Conservation (phyloP, 306 rosid genomes). For the Canavalia ensiformis region DNA sequence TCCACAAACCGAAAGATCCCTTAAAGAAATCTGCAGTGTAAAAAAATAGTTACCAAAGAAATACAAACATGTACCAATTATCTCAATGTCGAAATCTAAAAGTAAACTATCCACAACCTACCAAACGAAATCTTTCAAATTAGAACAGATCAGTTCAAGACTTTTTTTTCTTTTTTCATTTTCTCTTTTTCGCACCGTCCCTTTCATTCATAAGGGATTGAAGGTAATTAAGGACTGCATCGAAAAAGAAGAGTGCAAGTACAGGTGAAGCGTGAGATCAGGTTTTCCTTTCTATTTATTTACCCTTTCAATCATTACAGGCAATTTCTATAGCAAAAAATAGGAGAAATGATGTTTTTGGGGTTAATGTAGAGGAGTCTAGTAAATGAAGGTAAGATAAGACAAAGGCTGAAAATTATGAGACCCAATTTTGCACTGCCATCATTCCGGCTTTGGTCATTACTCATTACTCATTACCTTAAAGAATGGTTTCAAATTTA, state of each 20-base stretch:
- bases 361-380: constrained; percentile 1
- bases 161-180: too few relatives aligned
- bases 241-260: background rate
- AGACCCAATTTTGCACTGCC: background rate
- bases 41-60: too few relatives aligned
- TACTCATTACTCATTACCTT: background rate
- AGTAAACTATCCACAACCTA: background rate
- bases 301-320: background rate
- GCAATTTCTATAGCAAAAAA: constrained; percentile 4
- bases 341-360: background rate
- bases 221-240: background rate
- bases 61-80: too few relatives aligned
- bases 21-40: too few relatives aligned
- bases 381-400: background rate
- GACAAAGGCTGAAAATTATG: constrained; percentile 24
- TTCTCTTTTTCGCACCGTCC: background rate
- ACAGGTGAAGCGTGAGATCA: background rate
- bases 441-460: background rate
- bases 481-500: background rate
- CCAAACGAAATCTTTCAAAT: background rate
- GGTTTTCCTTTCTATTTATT: background rate
- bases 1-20: too few relatives aligned
- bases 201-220: background rate
- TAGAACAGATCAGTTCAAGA: background rate
- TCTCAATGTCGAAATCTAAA: background rate